Percentiles rank a stretch among this genome's conserved stretches.
Conservation (phyloP, 176 grass and related monocot genomes). For the Aegilops sharonensis region DNA sequence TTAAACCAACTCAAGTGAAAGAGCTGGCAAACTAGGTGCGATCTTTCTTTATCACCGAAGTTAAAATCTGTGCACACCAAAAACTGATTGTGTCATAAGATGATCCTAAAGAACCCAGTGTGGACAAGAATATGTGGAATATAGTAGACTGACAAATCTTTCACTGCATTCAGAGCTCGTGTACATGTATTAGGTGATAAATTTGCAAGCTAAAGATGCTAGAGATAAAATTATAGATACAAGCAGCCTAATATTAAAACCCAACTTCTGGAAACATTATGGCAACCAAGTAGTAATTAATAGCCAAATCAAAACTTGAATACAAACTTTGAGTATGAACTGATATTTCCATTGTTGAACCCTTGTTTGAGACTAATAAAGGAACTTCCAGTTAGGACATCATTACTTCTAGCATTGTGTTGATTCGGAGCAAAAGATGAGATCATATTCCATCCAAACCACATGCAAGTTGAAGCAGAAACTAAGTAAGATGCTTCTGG, state of each 20-base stretch:
- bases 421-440: too few species aligned
- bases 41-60: background rate
- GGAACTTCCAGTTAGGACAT: background rate
- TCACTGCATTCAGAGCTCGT: too few species aligned
- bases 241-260: background rate
- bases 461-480: background rate
- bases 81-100: background rate
- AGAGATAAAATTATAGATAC: conserved; percentile 7
- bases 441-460: background rate
- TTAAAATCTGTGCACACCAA: background rate
- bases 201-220: too few species aligned
- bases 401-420: background rate
- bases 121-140: too few species aligned
- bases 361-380: background rate
- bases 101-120: too few species aligned
- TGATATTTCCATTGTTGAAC: background rate
- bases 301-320: background rate
- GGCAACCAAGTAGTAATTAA: background rate
- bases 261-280: background rate
- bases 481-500: background rate
- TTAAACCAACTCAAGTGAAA: background rate
- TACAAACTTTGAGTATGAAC: background rate
- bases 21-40: background rate
- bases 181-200: too few species aligned
- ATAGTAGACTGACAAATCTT: too few species aligned